Evolutionary conservation across 345 rosid species (phyloP), one percentile per base, ranked within the genome.

Genomic region (Rhodamnia rubescens): DNA sequence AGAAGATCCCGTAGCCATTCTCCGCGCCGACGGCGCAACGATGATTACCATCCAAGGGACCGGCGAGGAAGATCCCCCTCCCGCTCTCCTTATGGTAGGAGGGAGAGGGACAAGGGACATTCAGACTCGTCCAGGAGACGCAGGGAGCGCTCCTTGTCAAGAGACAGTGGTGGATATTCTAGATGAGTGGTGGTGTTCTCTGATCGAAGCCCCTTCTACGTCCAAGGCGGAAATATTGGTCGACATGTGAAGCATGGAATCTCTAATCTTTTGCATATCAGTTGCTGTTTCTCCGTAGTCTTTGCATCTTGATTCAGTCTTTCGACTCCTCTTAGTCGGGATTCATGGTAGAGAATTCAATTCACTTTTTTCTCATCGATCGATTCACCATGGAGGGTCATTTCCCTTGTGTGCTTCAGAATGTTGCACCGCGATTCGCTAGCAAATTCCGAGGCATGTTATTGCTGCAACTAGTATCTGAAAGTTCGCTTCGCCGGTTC

Each of bases 1-100:
- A 84, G 92, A 83, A 88, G 89, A 53, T 94, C 94, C 27, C 91
- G 88, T 11, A 92, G 96, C 86, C 83, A 85, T 85, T 92, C 96
- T 26, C 95, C 95, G 7, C 91, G 86, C 75, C 85, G 89, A 29
- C 36, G 91, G 81, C 90, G 91, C 55, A 86, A 88, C 32, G 89
- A 90, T 83, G 91, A 90, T 49, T 59, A 87, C 80, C 24, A 87
- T 88, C 51, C 91, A 84, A 89, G 92, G 87, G 94, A 91, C 22
- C 88, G 89, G 74, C 85, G 90, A 64, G 93, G 90, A 69, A 90
- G 93, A 85, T 90, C 96, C 20, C 92, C 91, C 8, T 91, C 94
- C 20, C 92, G 91, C 8, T 91, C 94, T 40, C 94, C 94, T 9
- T 44, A 82, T 59, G 84, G 86, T 49, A 87, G 91, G 85, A 87